Evolutionary conservation across 352 stramenopile genomes (phyloP), one percentile per base, ranked within the genome.

Genomic region (Phytophthora tubulina): DNA sequence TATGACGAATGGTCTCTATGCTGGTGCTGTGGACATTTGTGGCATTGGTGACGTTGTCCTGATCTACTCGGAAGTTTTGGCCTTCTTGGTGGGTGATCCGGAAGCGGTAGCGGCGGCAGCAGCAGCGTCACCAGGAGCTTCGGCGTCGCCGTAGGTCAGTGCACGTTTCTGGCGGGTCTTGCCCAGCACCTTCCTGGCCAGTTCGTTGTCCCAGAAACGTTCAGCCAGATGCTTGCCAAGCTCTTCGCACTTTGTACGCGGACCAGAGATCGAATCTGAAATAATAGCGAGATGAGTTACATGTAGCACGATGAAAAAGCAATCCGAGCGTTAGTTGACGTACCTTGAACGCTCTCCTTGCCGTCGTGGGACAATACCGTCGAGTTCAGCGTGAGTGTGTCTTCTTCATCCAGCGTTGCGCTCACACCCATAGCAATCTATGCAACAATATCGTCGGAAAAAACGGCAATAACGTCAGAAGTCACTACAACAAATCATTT

Each of bases 361-460:
- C 88, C 88, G 54, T 94, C 88, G 11, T 85, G 81, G 11, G 88
- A 94, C 56, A 93, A 76, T 21, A 95, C 79, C 13, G 81, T 92
- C 32, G 86, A 79, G 21, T 83, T 91, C 17, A 95, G 73, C 30
- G 81, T 94, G 9, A 95, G 75, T 41, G 59, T 86, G 48, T 93
- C 85, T 31, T 93, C 85, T 31, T 67, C 73, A 14, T 91, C 75
- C 17, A 95, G 65, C 8, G 75, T 89, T 42, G 88, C 82, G 69
- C 90, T 89, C 54, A 95, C 88, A 10, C 86, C 88, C 88, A 95
- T 95, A 17, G 88, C 84, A 42, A 95, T 95, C 86, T 91, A 49
- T 10, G 50, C 42, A 49, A 3, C 30, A 31, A 56, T 49, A 44
- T 11, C 6, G 27, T 27, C 21, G 21, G 21, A 27, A 27, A 21